A percentile compares a stretch with the other conserved stretches of the same genome.
Conservation (phyloP, 257 asterid genomes). For the Leonotis leonurus region DNA sequence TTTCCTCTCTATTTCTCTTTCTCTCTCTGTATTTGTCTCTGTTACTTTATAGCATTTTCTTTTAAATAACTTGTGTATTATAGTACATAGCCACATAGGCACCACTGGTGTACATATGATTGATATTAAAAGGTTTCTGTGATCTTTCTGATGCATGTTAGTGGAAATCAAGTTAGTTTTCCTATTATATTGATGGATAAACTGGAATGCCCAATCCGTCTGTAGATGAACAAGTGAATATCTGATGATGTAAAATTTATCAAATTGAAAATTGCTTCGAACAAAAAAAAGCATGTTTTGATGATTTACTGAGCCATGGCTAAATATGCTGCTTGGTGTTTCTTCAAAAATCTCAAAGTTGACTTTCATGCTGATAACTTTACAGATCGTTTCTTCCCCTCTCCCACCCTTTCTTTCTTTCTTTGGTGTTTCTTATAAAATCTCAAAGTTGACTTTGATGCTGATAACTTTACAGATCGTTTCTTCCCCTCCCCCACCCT, state of each 20-base stretch:
- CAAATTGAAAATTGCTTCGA: too few relatives aligned
- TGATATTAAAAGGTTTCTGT: background rate
- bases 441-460: background rate
- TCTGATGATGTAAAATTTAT: too few relatives aligned
- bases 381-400: too few relatives aligned
- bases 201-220: too few relatives aligned
- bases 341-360: too few relatives aligned
- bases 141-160: conserved; percentile 12
- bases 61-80: background rate
- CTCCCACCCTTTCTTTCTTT: too few relatives aligned
- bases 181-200: background rate
- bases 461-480: background rate
- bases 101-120: background rate
- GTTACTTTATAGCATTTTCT: background rate
- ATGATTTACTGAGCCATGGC: too few relatives aligned
- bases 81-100: too few relatives aligned
- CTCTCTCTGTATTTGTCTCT: background rate
- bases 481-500: too few relatives aligned
- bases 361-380: too few relatives aligned
- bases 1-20: background rate
- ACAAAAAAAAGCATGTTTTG: too few relatives aligned
- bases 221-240: too few relatives aligned
- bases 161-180: background rate
- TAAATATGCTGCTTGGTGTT: background rate
- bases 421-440: background rate